Percentiles rank a stretch among this genome's conserved stretches.
Conservation (phyloP, 2,329 filamentous ascomycete genomes). For the Chrysoporthe puriensis region DNA sequence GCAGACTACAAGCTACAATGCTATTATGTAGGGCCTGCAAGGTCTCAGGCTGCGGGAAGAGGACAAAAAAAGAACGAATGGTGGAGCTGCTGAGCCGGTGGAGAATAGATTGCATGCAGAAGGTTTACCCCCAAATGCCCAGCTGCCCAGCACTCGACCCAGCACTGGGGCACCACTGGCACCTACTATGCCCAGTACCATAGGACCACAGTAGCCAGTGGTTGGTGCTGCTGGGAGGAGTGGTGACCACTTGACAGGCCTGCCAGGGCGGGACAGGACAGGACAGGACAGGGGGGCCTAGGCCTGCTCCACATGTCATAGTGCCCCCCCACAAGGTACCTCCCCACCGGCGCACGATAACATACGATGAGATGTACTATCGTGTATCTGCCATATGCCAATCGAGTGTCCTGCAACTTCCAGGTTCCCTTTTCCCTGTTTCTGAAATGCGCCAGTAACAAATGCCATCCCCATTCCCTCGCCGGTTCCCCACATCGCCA, state of each 20-base stretch:
- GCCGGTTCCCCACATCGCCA: slow-evolving; percentile 18
- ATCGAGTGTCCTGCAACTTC: background rate
- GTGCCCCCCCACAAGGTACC: background rate
- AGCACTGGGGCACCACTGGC: too few relatives aligned
- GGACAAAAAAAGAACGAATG: background rate
- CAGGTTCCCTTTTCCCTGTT: slow-evolving; percentile 15
- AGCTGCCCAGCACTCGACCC: too few relatives aligned
- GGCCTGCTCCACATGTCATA: background rate
- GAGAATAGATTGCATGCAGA: slow-evolving; percentile 8
- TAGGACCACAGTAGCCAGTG: too few relatives aligned
- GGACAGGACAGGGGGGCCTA: background rate
- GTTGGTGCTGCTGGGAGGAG: background rate
- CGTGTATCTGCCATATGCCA: background rate
- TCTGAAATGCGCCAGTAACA: slow-evolving; percentile 20
- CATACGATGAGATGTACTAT: background rate
- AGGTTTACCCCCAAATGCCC: too few relatives aligned
- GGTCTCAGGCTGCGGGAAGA: background rate
- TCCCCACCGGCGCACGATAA: background rate
- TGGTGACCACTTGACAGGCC: background rate
- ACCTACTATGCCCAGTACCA: too few relatives aligned
- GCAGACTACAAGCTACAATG: too few relatives aligned
- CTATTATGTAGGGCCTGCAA: background rate
- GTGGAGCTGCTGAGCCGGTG: background rate
- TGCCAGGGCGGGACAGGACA: background rate
- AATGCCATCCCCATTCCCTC: slow-evolving; percentile 17